Evolutionary conservation across 306 rosid genomes (phyloP).

Genomic region (Coriaria nepalensis): DNA sequence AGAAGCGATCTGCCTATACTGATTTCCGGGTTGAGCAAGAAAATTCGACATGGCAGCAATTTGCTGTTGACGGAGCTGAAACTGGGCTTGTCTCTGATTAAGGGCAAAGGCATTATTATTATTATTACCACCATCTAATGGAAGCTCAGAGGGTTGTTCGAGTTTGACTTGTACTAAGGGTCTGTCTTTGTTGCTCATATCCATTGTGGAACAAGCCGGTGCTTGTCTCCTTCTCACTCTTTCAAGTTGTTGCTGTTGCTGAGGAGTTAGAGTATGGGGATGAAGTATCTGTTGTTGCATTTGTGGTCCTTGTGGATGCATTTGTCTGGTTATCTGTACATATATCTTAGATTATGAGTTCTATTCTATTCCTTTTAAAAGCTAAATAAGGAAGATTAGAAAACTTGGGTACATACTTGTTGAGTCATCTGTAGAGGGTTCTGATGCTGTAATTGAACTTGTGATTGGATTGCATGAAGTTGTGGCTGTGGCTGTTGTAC

Average conservation of each 20-base stretch:
- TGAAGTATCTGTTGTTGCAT: conserved; percentile 55
- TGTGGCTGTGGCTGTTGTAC: conserved; percentile 55
- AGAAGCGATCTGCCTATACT: conserved; percentile 59
- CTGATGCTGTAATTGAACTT: conserved; percentile 52
- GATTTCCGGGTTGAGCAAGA: conserved; percentile 46
- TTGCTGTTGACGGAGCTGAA: conserved; percentile 78
- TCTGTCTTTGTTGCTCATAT: conserved; percentile 57
- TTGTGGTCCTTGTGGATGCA: conserved; percentile 66
- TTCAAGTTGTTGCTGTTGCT: conserved; percentile 52
- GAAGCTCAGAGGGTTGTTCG: conserved; percentile 55
- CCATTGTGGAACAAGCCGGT: conserved; percentile 48
- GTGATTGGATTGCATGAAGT: conserved; percentile 51
- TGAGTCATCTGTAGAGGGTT: conserved; percentile 46
- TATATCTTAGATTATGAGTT: too few relatives aligned
- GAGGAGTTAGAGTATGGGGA: conserved; percentile 33
- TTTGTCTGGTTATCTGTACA: conserved; percentile 48
- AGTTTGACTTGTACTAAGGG: conserved; percentile 82
- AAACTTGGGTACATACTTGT: conserved; percentile 38
- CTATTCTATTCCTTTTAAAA: too few relatives aligned
- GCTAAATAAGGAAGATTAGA: too few relatives aligned
- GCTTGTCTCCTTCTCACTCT: conserved; percentile 47
- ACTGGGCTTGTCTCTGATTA: conserved; percentile 44
- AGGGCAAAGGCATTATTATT: conserved; percentile 40
- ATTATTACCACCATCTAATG: conserved; percentile 45
- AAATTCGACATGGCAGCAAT: conserved; percentile 51